These are phyloP conservation scores for Pythium guiyangense DNA, from an alignment of 352 stramenopile species.

Conservation along the genomic window DNA sequence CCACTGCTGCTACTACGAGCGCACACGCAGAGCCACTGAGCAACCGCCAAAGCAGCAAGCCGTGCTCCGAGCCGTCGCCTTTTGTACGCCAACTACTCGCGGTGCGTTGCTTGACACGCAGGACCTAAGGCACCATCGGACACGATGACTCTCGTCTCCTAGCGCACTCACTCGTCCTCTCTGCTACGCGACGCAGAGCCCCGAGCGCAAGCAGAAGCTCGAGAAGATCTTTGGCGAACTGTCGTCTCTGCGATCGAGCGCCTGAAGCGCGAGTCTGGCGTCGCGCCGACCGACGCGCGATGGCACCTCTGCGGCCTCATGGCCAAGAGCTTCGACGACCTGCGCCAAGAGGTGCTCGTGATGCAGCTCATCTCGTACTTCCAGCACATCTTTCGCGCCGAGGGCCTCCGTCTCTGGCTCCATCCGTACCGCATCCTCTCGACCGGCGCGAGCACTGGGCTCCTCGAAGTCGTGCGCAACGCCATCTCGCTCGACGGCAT, in stretches of 20 bases:
- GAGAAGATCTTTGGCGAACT: slow-evolving; percentile 74
- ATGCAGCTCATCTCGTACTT: slow-evolving; percentile 97
- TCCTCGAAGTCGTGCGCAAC: slow-evolving; percentile 96
- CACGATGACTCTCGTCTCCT: background rate
- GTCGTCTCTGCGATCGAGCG: slow-evolving; percentile 38
- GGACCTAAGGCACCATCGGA: no score
- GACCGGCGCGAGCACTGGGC: slow-evolving; percentile 91
- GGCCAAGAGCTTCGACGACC: slow-evolving; percentile 96
- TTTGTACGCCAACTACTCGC: slow-evolving; percentile 8
- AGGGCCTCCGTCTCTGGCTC: slow-evolving; percentile 89
- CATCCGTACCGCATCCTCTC: slow-evolving; percentile 95
- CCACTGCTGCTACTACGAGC: background rate
- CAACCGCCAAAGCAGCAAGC: background rate
- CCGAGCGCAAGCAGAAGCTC: slow-evolving; percentile 35
- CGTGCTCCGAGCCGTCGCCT: background rate
- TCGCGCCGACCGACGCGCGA: background rate
- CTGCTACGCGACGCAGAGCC: background rate
- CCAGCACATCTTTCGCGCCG: slow-evolving; percentile 90
- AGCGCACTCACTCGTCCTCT: no score
- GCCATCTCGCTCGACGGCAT: slow-evolving; percentile 96
- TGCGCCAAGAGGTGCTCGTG: slow-evolving; percentile 96
- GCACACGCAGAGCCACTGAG: background rate
- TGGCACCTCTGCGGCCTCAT: slow-evolving; percentile 86
- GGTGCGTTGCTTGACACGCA: background rate
- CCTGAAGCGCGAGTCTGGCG: slow-evolving; percentile 19